Base-by-base conservation (phyloP, 352 stramenopile genomes). In the Phytophthora europaea region DNA sequence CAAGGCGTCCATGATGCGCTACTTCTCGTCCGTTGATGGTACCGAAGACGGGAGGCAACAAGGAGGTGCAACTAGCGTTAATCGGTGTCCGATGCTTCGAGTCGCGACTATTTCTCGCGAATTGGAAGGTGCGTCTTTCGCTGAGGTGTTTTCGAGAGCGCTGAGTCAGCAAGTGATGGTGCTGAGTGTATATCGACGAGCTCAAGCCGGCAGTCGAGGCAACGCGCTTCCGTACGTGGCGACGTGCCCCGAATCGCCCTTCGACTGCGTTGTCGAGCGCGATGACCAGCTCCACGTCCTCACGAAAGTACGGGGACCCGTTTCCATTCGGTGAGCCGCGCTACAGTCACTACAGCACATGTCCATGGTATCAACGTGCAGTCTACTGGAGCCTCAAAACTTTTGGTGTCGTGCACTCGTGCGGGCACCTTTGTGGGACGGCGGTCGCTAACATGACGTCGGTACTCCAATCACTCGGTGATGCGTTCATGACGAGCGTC, bases 161-260 rank as follows among this genome's bases (percentile, higher is more conserved):
- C 50, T 93, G n/a, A 53, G 61, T 28, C 75, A 86, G 53, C 60
- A 83, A 4, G 66, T 84, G 38, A 69, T 91, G 4, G 76, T 88
- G n/a, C 56, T 91, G 16, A 78, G 72, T 3, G 72, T 91, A 50
- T 89, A 86, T 62, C 72, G 82, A 15, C 80, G 73, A 23, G 70
- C 80, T 12, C 68, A 82, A 58, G 71, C 81, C 28, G 63, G 34
- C 6, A 56, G 64, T 6, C 73, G 79, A 4, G 82, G 83, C 13
- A 91, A 91, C 55, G 54, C 72, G 23, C 65, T 89, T 45, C 77
- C 83, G 28, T 90, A 89, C 68, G 77, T 89, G 57, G 81, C 82
- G 53, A 91, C 81, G n/a, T 87, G 81, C 55, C 83, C 83, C 5
- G 66, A 78, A n/a, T 72, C 53, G 26, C 50, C 54, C n/a, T 47